Conservation (phyloP, 176 grass and related monocot genomes). For the Carex kokanica region DNA sequence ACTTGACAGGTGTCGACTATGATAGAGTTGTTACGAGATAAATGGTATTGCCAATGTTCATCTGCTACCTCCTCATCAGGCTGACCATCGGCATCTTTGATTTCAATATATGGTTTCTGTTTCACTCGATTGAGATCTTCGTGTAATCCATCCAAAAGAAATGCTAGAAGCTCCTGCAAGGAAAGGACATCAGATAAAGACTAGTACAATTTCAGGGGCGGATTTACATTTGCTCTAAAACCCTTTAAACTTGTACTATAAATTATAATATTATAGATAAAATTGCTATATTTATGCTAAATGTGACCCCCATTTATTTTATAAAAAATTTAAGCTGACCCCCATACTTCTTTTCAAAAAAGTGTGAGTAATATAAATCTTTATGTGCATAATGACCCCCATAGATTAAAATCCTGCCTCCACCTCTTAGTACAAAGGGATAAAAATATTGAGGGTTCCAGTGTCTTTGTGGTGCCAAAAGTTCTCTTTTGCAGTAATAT, state of each 20-base stretch:
- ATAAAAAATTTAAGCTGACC: too few relatives aligned
- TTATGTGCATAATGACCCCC: too few relatives aligned
- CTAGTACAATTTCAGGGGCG: neutral
- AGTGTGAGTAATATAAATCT: too few relatives aligned
- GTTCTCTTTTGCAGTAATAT: neutral
- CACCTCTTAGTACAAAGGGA: too few relatives aligned
- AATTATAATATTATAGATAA: too few relatives aligned
- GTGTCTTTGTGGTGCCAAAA: neutral
- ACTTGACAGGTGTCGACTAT: slow-evolving; percentile 99
- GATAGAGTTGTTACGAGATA: slow-evolving; percentile 94
- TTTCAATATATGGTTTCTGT: slow-evolving; percentile 84
- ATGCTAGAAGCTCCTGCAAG: slow-evolving; percentile 89
- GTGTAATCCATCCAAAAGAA: slow-evolving; percentile 96
- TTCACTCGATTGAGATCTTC: slow-evolving; percentile 98
- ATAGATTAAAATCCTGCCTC: too few relatives aligned
- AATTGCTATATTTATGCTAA: too few relatives aligned
- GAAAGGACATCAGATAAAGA: neutral
- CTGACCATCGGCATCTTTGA: slow-evolving; percentile 68
- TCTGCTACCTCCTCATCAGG: slow-evolving; percentile 86
- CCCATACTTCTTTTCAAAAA: too few relatives aligned
- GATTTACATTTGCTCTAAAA: too few relatives aligned
- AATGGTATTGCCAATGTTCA: slow-evolving; percentile 93
- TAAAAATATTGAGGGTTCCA: slow-evolving; percentile 23
- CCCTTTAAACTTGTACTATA: too few relatives aligned
- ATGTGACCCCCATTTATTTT: too few relatives aligned